Percentiles rank a stretch among this genome's conserved stretches.
These are phyloP conservation scores for Microbotryomycetes sp. DNA, from an alignment of 1,284 basidiomycete genomes.

Conservation along the genomic window DNA sequence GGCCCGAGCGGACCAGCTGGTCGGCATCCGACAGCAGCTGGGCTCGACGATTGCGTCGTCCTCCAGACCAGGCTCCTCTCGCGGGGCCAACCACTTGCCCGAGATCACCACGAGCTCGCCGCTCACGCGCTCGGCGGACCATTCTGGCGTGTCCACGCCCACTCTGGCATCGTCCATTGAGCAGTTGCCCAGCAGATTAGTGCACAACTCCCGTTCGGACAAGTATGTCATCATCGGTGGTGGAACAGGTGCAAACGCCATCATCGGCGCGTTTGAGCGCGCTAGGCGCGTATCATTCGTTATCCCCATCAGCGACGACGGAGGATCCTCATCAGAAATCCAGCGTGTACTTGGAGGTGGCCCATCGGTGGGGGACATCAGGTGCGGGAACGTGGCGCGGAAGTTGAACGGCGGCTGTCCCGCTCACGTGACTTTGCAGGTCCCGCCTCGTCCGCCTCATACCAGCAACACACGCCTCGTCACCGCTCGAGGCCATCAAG, in stretches of 20 bases:
- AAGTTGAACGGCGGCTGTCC: background rate
- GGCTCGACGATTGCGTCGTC: background rate
- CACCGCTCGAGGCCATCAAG: conserved; percentile 28
- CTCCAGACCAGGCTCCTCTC: background rate
- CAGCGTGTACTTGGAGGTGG: conserved; percentile 46
- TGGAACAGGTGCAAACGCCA: conserved; percentile 48
- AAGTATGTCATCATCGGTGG: conserved; percentile 45
- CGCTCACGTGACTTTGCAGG: conserved; percentile 23
- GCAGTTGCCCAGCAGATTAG: background rate
- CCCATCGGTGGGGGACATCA: conserved; percentile 41
- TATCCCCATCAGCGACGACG: conserved; percentile 49
- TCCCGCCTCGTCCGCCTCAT: conserved; percentile 50
- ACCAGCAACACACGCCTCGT: conserved; percentile 35
- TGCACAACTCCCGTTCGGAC: background rate
- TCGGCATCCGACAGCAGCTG: background rate
- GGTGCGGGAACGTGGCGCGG: background rate
- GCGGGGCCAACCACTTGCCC: background rate
- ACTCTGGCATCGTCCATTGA: background rate
- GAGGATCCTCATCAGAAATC: conserved; percentile 45
- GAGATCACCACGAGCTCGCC: background rate
- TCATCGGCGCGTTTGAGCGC: conserved; percentile 47
- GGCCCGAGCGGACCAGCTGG: no score
- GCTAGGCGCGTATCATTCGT: conserved; percentile 33
- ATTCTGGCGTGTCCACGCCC: background rate
- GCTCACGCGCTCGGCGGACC: background rate